Conservation (phyloP, 805 yeast species). For the Tetrapisispora pingtungensis region DNA sequence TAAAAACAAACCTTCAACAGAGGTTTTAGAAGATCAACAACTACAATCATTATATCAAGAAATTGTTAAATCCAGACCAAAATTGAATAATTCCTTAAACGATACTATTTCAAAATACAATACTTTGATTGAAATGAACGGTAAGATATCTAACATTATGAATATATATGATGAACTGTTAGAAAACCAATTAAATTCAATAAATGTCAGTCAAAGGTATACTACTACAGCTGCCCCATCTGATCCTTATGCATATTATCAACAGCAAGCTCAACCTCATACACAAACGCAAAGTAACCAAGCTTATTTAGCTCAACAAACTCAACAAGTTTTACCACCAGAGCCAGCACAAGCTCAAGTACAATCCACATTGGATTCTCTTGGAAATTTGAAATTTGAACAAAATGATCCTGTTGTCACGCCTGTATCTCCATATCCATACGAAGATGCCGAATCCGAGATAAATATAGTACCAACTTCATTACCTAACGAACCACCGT, state of each 20-base stretch:
- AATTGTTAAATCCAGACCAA: slow-evolving; percentile 57
- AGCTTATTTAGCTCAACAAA: neutral
- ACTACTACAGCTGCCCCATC: slow-evolving; percentile 19
- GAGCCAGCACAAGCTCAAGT: neutral
- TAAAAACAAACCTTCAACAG: slow-evolving; percentile 37
- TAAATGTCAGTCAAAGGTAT: slow-evolving; percentile 26
- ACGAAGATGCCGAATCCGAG: slow-evolving; percentile 9
- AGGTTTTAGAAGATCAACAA: slow-evolving; percentile 29
- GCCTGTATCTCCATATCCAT: slow-evolving; percentile 25
- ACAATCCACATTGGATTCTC: neutral
- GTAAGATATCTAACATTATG: slow-evolving; percentile 65
- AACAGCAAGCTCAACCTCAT: slow-evolving; percentile 4
- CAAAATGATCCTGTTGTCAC: neutral
- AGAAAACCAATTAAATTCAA: slow-evolving; percentile 43
- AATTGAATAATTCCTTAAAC: slow-evolving; percentile 49
- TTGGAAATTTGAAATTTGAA: neutral
- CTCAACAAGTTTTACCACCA: neutral
- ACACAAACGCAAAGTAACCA: slow-evolving; percentile 3
- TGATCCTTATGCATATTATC: slow-evolving; percentile 17
- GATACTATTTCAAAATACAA: slow-evolving; percentile 56
- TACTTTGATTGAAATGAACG: slow-evolving; percentile 57
- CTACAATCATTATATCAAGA: slow-evolving; percentile 40
- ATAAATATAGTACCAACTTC: too few species aligned
- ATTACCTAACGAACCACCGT: neutral
- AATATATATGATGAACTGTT: slow-evolving; percentile 67